Base-by-base conservation (phyloP, 2,329 filamentous ascomycete genomes). In the Penicillium sumatraense region DNA sequence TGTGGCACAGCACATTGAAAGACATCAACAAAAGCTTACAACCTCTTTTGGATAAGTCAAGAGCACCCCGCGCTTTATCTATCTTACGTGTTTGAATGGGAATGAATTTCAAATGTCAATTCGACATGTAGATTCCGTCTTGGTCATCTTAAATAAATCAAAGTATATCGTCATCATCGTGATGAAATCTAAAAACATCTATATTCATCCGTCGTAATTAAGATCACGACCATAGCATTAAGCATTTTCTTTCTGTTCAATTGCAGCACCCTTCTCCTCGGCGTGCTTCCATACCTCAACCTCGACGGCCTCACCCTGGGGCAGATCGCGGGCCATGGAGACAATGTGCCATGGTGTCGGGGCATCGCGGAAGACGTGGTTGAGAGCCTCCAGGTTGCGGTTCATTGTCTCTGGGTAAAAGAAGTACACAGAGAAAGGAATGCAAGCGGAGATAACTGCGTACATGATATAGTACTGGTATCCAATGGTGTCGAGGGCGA, bases 361-460 rank as follows among this genome's bases (percentile, higher is more conserved):
- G 10, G 64, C 64, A 58, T 67, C 64, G 2, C 56, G 58, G 57
- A 66, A 66, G 45, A 65, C 58, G 49, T 61, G 54, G 26, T 65
- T 64, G 2, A 66, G 41, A 16, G 58, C 53, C 54, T 66, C 63
- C 13, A 66, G 40, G n/a, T 65, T 66, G 13, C 64, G 62, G 36
- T 65, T 65, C 63, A 65, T 66, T 0, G 64, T 66, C 57, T 66
- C 64, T 2, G 64, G 63, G 29, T 60, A 64, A 55, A 64, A 65
- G 23, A 64, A 36, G 45, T 60, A 63, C 9, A 58, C 64, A 10
- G 51, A 21, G 10, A 65, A 31, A 3, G 62, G 63, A 23, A 65
- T 64, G 21, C 52, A 57, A 7, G 57, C 63, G 4, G 58, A 66
- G 7, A 66, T 57, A 1, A 66, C 55, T 11, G 60, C 49, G 35